Conservation (phyloP, 306 rosid genomes). For the Benincasa hispida region DNA sequence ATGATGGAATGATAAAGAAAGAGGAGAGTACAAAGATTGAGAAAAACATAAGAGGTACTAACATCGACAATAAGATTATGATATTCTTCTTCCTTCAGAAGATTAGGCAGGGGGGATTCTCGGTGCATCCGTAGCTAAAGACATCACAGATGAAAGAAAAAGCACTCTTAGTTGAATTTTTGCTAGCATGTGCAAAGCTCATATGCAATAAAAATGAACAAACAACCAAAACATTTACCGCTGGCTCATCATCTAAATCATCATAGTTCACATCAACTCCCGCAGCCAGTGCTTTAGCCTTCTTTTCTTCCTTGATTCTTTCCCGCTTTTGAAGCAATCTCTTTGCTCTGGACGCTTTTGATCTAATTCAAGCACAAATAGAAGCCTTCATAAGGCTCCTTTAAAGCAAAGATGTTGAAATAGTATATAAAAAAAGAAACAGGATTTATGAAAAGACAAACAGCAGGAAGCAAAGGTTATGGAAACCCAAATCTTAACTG, state of each 20-base stretch:
- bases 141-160: slow-evolving; percentile 17
- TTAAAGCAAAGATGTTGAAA: neutral
- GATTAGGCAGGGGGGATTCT: slow-evolving; percentile 53
- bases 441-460: neutral
- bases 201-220: neutral
- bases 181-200: slow-evolving; percentile 8
- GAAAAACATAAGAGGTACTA: slow-evolving; percentile 21
- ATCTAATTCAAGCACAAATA: slow-evolving; percentile 28
- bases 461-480: neutral
- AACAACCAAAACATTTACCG: slow-evolving; percentile 17
- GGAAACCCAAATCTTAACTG: neutral
- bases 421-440: neutral
- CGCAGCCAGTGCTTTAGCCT: slow-evolving; percentile 59
- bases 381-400: neutral
- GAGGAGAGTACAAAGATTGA: neutral
- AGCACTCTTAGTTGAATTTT: slow-evolving; percentile 9
- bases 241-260: slow-evolving; percentile 61
- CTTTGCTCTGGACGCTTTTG: slow-evolving; percentile 70
- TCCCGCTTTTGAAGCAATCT: slow-evolving; percentile 57
- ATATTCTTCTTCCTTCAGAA: slow-evolving; percentile 58
- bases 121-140: slow-evolving; percentile 25
- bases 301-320: slow-evolving; percentile 46
- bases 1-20: neutral
- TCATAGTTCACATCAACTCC: slow-evolving; percentile 67
- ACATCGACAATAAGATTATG: slow-evolving; percentile 61